Base-by-base conservation (phyloP, 345 rosid species). In the Boechera retrofracta region DNA sequence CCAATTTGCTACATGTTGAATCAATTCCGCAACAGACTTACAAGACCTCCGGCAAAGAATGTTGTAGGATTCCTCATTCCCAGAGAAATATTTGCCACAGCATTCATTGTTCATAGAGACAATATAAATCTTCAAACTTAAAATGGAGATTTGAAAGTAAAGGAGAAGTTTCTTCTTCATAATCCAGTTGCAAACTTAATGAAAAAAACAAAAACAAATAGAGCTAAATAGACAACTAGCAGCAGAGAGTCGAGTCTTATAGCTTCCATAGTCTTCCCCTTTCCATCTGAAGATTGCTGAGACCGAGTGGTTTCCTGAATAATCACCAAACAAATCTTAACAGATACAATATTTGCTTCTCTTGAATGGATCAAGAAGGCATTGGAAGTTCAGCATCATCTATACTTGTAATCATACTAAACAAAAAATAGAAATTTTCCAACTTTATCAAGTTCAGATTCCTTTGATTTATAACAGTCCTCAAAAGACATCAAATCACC, bases 51-150 rank as follows among this genome's bases (percentile, higher is more conserved):
- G 0, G 98, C 96, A 0, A 91, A 71, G 78, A 93, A 93, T 73
- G 91, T 90, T 47, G 96, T 91, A 52, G 97, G 97, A 77, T 93
- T 91, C 83, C 98, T 86, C 75, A 84, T 87, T 73, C 98, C 97
- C 21, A 91, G 69, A 16, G 97, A 91, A 80, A 89, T 85, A 77
- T 92, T 88, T 79, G 91, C 98, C 49, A 93, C 97, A 91, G 88
- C 87, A 84, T 60, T 68, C 38, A 32, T 2, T 28, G 29, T 28
- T 28, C 29, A 28, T 28, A 28, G 29, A 62, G 1, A 24, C 16
- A 63, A 1, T 35, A 48, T 1, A 26, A 15, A 55, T 35, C 66
- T 33, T 5, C 35, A 33, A 33, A 33, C 35, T 33, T 5, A 6
- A 33, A 33, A 33, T 4, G 35, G 35, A 33, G 1, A 33, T 5